Evolutionary conservation across 768 basidiomycete genomes (phyloP).

Genomic region (Hirschioporus abietinus): DNA sequence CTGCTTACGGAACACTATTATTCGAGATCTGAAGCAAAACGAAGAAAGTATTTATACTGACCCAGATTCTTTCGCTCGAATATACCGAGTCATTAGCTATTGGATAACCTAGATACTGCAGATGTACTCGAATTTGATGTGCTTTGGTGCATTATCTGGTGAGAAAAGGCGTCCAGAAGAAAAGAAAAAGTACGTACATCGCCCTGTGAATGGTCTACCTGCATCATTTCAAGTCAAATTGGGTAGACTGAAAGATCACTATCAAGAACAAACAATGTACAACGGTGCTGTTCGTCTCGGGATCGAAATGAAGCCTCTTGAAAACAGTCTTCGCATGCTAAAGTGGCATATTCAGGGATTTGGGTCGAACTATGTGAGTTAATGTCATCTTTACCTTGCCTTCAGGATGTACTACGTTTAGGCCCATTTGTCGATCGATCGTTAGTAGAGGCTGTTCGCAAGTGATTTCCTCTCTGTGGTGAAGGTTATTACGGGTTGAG

Average conservation of each 20-base stretch:
- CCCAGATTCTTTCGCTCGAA: constrained; percentile 75
- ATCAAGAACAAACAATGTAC: constrained; percentile 56
- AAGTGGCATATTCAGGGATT: background rate
- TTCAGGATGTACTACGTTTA: constrained; percentile 93
- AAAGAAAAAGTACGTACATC: constrained; percentile 55
- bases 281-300: constrained; percentile 75
- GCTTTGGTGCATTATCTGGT: constrained; percentile 40
- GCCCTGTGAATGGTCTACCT: constrained; percentile 88
- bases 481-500: background rate
- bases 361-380: background rate
- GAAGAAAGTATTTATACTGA: constrained; percentile 21
- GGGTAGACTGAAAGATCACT: constrained; percentile 5
- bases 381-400: constrained; percentile 64
- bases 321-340: constrained; percentile 90
- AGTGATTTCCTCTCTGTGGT: constrained; percentile 61
- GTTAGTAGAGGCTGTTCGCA: constrained; percentile 87
- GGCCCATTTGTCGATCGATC: constrained; percentile 92
- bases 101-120: constrained; percentile 90
- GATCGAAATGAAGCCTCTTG: constrained; percentile 75
- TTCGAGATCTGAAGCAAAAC: constrained; percentile 9
- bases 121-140: constrained; percentile 95
- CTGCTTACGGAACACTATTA: constrained; percentile 28
- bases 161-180: background rate
- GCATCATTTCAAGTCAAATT: constrained; percentile 6
- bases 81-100: constrained; percentile 97